phyloP scores from a whole-genome alignment of 164 flowering plant genomes.

The Malania oleifera region DNA sequence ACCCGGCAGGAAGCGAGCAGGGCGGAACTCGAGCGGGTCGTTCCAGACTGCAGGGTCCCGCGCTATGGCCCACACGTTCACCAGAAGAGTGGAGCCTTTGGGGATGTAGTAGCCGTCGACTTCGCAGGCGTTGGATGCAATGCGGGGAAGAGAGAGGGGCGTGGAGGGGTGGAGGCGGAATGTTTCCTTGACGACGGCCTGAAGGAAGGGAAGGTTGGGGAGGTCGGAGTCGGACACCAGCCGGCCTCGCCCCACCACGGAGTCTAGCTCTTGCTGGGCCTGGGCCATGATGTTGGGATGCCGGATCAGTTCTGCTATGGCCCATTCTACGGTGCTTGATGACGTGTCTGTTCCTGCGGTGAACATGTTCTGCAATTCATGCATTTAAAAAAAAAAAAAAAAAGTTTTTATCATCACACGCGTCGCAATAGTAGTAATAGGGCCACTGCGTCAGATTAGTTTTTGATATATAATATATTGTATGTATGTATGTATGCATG shows the following conservation, averaged over 20 bases:
- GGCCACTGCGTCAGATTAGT: no score
- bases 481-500: no score
- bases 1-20: constrained; percentile 66
- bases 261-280: constrained; percentile 55
- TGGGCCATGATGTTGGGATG: constrained; percentile 50
- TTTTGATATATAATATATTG: no score
- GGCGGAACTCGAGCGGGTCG: constrained; percentile 61
- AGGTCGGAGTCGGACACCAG: constrained; percentile 61
- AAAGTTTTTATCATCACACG: no score
- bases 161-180: constrained; percentile 89
- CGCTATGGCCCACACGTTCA: constrained; percentile 80
- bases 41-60: constrained; percentile 71
- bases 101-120: constrained; percentile 76
- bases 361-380: constrained; percentile 57
- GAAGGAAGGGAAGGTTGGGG: constrained; percentile 44
- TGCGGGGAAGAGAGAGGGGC: constrained; percentile 74
- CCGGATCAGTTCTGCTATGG: constrained; percentile 65
- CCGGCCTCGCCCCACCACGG: constrained; percentile 60
- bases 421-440: no score
- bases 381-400: no score
- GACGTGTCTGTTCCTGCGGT: constrained; percentile 84
- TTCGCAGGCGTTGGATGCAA: constrained; percentile 53
- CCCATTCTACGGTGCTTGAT: constrained; percentile 87
- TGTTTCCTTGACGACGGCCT: constrained; percentile 71
- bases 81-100: constrained; percentile 54